Conservation (phyloP, 2,329 filamentous ascomycete species). For the Biscogniauxia mediterranea region DNA sequence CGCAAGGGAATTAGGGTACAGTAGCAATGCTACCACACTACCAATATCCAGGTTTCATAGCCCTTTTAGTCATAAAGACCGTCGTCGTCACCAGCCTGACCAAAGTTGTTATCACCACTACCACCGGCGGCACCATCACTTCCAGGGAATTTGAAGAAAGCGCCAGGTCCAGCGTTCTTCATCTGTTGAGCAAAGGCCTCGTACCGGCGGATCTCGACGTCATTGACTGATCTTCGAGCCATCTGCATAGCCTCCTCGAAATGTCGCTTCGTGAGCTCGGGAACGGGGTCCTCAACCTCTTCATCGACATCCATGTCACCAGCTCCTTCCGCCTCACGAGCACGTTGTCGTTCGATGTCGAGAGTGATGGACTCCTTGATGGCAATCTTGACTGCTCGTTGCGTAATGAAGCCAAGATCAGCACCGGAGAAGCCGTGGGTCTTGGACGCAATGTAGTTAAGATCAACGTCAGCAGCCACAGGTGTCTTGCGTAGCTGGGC, state of each 20-base stretch:
- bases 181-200: slow-evolving; percentile 98
- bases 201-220: slow-evolving; percentile 96
- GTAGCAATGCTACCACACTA: slow-evolving; percentile 7
- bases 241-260: slow-evolving; percentile 99
- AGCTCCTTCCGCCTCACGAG: slow-evolving; percentile 83
- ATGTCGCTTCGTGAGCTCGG: slow-evolving; percentile 91
- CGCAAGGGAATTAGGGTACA: slow-evolving; percentile 49
- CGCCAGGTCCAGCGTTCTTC: slow-evolving; percentile 95
- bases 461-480: slow-evolving; percentile 80
- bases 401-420: slow-evolving; percentile 97
- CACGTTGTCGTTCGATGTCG: slow-evolving; percentile 89
- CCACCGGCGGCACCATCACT: slow-evolving; percentile 71
- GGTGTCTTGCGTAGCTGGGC: slow-evolving; percentile 99
- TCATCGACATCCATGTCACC: slow-evolving; percentile 82
- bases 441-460: slow-evolving; percentile 90
- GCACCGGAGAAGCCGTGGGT: slow-evolving; percentile 99
- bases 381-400: slow-evolving; percentile 97
- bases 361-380: slow-evolving; percentile 93
- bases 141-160: slow-evolving; percentile 95
- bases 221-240: slow-evolving; percentile 88
- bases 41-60: slow-evolving; percentile 21
- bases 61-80: slow-evolving; percentile 85
- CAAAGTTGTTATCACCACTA: slow-evolving; percentile 62
- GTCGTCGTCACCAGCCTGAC: slow-evolving; percentile 88
- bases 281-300: slow-evolving; percentile 86